Conservation (phyloP, 108 stramenopile genomes). For the Cyclotella atomus region DNA sequence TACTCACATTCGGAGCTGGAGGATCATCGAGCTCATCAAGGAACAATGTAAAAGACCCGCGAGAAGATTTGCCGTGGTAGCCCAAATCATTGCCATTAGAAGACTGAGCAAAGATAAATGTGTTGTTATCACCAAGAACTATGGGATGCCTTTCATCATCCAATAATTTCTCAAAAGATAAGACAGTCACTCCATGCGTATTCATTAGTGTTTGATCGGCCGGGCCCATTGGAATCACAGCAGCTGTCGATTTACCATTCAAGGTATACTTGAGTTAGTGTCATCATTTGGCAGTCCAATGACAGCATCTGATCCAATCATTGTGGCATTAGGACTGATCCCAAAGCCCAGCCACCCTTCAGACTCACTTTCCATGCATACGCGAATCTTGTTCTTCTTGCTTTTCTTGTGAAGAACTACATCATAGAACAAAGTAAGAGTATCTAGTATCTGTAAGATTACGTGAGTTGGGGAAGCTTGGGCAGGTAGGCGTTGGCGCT, state of each 20-base stretch:
- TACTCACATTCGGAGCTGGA: not conserved
- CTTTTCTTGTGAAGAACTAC: not conserved
- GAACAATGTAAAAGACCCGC: constrained; percentile 29
- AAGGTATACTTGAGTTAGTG: constrained; percentile 31
- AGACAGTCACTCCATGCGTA: constrained; percentile 21
- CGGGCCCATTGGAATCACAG: constrained; percentile 15
- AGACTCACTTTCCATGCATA: not conserved
- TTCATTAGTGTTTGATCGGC: constrained; percentile 17
- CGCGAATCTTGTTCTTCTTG: not conserved
- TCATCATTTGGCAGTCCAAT: constrained; percentile 41
- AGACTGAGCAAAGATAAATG: constrained; percentile 55
- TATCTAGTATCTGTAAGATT: no score
- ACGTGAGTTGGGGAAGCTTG: no score
- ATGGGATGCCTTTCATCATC: constrained; percentile 19
- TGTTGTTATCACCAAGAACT: constrained; percentile 21
- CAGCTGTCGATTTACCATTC: not conserved
- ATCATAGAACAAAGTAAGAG: not conserved
- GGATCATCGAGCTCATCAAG: not conserved
- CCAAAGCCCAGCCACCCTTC: constrained; percentile 54
- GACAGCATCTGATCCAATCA: constrained; percentile 58
- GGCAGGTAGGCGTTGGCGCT: not conserved
- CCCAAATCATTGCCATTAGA: constrained; percentile 32
- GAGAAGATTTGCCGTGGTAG: constrained; percentile 38
- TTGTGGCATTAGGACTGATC: constrained; percentile 35
- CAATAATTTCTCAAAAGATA: constrained; percentile 36